Percentiles rank a stretch among this genome's conserved stretches.
Conservation (phyloP, 1,139 yeast species). For the Saccharomycopsis phalli region DNA sequence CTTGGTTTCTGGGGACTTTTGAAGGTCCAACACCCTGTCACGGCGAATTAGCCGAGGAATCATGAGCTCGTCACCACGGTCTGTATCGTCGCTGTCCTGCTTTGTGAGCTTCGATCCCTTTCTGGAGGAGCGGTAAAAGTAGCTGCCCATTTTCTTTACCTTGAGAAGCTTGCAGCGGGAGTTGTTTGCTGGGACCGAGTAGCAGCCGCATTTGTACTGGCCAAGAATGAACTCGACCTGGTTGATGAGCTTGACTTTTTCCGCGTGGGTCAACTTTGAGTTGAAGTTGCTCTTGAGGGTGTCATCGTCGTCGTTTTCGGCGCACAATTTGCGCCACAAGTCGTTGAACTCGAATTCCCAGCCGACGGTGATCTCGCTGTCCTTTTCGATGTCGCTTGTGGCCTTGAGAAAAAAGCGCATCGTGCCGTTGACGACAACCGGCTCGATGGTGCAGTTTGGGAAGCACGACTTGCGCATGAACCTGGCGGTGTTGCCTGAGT, state of each 20-base stretch:
- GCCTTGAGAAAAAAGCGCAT: constrained; percentile 56
- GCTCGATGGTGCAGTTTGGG: constrained; percentile 62
- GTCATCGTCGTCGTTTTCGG: constrained; percentile 20
- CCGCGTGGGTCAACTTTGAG: constrained; percentile 35
- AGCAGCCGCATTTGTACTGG: constrained; percentile 65
- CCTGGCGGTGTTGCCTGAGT: constrained; percentile 67
- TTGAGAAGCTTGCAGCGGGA: constrained; percentile 50
- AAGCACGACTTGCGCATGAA: constrained; percentile 71
- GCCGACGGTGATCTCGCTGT: constrained; percentile 61
- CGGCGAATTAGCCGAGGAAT: constrained; percentile 17
- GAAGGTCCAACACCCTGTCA: constrained; percentile 11
- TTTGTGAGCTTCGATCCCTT: constrained; percentile 33
- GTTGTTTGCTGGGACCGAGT: constrained; percentile 28
- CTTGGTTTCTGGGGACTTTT: neutral
- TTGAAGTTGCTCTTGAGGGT: constrained; percentile 36
- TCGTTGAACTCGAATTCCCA: constrained; percentile 78
- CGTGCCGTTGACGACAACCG: constrained; percentile 41
- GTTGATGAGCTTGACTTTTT: constrained; percentile 46
- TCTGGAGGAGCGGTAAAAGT: constrained; percentile 48
- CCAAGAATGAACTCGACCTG: constrained; percentile 55
- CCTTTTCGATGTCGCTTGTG: constrained; percentile 44
- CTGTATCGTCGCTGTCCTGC: constrained; percentile 25
- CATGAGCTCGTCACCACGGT: constrained; percentile 20
- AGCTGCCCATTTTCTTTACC: constrained; percentile 53
- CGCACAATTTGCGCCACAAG: constrained; percentile 11